These are phyloP conservation scores for Elaphomyces granulatus DNA, from an alignment of 495 filamentous ascomycete species.

Conservation along the genomic window DNA sequence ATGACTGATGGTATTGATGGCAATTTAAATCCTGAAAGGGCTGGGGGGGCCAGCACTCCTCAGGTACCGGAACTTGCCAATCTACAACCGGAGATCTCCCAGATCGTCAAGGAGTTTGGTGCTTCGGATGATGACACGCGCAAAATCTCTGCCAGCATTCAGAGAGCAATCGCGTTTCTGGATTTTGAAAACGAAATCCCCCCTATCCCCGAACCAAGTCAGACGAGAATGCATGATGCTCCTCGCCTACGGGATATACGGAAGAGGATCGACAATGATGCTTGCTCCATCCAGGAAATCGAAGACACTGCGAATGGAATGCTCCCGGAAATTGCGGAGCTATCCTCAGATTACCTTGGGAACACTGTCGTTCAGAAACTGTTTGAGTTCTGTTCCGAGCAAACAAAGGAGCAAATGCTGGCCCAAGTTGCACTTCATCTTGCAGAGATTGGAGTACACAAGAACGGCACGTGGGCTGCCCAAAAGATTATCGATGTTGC, in stretches of 20 bases:
- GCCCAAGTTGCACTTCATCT: constrained; percentile 76
- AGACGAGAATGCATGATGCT: constrained; percentile 84
- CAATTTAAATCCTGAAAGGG: constrained; percentile 2
- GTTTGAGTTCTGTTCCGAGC: constrained; percentile 89
- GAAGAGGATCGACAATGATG: constrained; percentile 92
- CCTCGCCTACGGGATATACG: constrained; percentile 91
- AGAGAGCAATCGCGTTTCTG: constrained; percentile 59
- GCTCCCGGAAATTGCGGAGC: constrained; percentile 90
- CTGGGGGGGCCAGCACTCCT: constrained; percentile 34
- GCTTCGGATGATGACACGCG: constrained; percentile 65
- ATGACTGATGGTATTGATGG: constrained; percentile 24
- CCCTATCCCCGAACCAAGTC: constrained; percentile 74
- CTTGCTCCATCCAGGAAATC: constrained; percentile 70
- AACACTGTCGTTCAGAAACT: constrained; percentile 99
- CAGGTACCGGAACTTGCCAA: constrained; percentile 59
- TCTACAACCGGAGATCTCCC: constrained; percentile 64
- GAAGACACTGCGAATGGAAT: constrained; percentile 83
- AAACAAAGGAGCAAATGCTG: constrained; percentile 83
- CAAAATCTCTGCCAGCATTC: constrained; percentile 58
- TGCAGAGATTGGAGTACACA: constrained; percentile 93
- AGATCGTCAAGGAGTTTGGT: constrained; percentile 81
- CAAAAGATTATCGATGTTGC: constrained; percentile 98
- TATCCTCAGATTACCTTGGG: constrained; percentile 88
- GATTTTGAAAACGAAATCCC: constrained; percentile 72
- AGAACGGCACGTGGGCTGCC: constrained; percentile 97